Evolutionary conservation across 2,329 filamentous ascomycete species (phyloP).

Genomic region (Paecilomyces dactylethromorphus): DNA sequence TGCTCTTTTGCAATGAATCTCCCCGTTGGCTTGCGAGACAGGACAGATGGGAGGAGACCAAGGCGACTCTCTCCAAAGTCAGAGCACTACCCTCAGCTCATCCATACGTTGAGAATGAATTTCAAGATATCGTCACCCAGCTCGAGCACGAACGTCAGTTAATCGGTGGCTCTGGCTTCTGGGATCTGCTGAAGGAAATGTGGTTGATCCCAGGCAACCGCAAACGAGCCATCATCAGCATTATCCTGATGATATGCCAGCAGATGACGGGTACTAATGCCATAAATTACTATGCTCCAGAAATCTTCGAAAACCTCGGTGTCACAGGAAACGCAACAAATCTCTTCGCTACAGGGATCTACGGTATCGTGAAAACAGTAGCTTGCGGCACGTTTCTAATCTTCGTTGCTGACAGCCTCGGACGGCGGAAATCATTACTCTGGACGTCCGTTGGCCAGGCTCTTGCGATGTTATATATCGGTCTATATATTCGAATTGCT

Average conservation of each 20-base stretch:
- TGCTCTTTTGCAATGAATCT: slow-evolving; percentile 59
- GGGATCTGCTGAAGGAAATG: slow-evolving; percentile 59
- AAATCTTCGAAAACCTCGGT: slow-evolving; percentile 62
- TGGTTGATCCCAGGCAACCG: slow-evolving; percentile 50
- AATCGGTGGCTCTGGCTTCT: slow-evolving; percentile 44
- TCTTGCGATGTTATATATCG: slow-evolving; percentile 61
- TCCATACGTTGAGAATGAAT: slow-evolving; percentile 52
- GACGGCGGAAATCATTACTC: slow-evolving; percentile 55
- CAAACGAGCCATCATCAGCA: slow-evolving; percentile 49
- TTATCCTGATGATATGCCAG: slow-evolving; percentile 49
- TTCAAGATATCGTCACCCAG: slow-evolving; percentile 55
- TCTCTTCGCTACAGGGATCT: slow-evolving; percentile 68
- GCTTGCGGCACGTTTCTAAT: slow-evolving; percentile 59
- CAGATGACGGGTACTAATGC: slow-evolving; percentile 51
- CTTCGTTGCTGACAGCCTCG: slow-evolving; percentile 63
- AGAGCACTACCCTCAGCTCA: slow-evolving; percentile 49
- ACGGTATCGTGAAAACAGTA: slow-evolving; percentile 64
- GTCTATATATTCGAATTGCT: slow-evolving; percentile 57
- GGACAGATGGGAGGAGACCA: slow-evolving; percentile 62
- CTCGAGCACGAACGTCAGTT: slow-evolving; percentile 58
- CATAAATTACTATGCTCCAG: slow-evolving; percentile 63
- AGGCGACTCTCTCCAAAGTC: slow-evolving; percentile 49
- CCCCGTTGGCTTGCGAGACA: slow-evolving; percentile 62
- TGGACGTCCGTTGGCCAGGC: slow-evolving; percentile 61
- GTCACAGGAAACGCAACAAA: slow-evolving; percentile 51